Conservation (phyloP, 768 basidiomycete genomes). For the Suillus brevipes region DNA sequence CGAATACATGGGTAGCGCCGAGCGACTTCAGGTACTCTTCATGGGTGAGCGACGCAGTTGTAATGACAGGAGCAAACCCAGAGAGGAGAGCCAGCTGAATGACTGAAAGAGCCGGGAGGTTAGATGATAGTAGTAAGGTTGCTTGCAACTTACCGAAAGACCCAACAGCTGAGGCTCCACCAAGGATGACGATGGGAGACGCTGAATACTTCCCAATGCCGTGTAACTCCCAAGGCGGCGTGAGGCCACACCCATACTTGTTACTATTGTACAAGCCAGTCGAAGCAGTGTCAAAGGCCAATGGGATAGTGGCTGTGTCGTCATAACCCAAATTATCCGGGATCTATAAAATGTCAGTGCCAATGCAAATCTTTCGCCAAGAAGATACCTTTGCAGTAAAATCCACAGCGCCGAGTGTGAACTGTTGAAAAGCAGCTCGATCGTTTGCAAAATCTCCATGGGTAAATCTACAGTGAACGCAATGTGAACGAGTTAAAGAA, state of each 20-base stretch:
- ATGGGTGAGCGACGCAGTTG: conserved; percentile 36
- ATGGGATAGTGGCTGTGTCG: conserved; percentile 46
- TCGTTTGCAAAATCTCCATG: conserved; percentile 33
- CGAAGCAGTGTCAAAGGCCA: conserved; percentile 47
- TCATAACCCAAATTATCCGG: conserved; percentile 46
- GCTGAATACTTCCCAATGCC: conserved; percentile 39
- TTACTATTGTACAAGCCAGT: conserved; percentile 44
- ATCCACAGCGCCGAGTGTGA: conserved; percentile 32
- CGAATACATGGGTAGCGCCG: conserved; percentile 43
- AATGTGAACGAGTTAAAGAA: conserved; percentile 3
- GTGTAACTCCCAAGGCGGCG: conserved; percentile 34
- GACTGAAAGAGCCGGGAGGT: conserved; percentile 18
- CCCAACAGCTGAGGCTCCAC: conserved; percentile 52
- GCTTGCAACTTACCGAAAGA: conserved; percentile 38
- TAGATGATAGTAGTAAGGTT: too few relatives aligned
- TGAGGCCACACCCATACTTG: conserved; percentile 40
- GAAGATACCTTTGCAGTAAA: conserved; percentile 38
- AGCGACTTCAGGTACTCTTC: conserved; percentile 33
- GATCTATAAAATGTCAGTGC: conserved; percentile 32
- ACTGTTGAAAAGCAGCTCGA: conserved; percentile 41
- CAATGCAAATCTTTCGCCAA: conserved; percentile 4
- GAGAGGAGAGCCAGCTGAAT: conserved; percentile 42
- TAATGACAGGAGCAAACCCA: conserved; percentile 44
- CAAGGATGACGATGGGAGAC: conserved; percentile 46
- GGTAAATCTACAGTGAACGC: conserved; percentile 30